Percentiles rank a stretch among this genome's conserved stretches.
Conservation (phyloP, 1,284 basidiomycete species). For the Amylostereum areolatum region DNA sequence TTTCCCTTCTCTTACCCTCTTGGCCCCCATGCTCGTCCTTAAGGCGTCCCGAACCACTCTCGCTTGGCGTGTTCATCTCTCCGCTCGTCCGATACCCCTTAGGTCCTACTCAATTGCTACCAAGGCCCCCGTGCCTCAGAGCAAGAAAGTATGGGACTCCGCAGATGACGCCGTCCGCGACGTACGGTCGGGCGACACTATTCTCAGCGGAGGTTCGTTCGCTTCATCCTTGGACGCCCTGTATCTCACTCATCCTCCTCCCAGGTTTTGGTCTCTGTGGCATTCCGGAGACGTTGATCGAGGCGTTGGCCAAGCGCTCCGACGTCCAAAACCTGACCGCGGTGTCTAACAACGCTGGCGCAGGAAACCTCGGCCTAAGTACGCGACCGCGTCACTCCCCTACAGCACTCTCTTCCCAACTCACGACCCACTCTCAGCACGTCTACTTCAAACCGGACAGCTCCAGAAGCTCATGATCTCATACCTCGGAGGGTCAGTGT, state of each 20-base stretch:
- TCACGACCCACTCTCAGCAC: slow-evolving; percentile 41
- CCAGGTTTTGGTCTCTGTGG: slow-evolving; percentile 77
- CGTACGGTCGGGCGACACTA: slow-evolving; percentile 70
- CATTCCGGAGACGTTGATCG: slow-evolving; percentile 80
- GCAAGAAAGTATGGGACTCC: slow-evolving; percentile 75
- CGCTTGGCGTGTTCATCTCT: slow-evolving; percentile 14
- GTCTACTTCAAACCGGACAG: slow-evolving; percentile 70
- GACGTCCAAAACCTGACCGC: slow-evolving; percentile 73
- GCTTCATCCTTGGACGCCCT: background rate
- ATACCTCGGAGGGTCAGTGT: slow-evolving; percentile 73
- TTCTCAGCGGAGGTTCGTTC: slow-evolving; percentile 74
- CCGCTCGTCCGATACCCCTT: slow-evolving; percentile 15
- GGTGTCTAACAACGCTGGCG: slow-evolving; percentile 89
- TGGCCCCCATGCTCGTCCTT: slow-evolving; percentile 19
- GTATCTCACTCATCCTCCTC: slow-evolving; percentile 4
- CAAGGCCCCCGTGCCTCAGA: slow-evolving; percentile 32
- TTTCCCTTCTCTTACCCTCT: background rate
- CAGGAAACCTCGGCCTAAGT: slow-evolving; percentile 76
- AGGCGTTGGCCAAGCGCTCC: slow-evolving; percentile 64
- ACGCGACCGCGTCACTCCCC: slow-evolving; percentile 23
- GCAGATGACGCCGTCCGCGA: slow-evolving; percentile 80
- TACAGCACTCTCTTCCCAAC: slow-evolving; percentile 7
- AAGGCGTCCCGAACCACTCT: slow-evolving; percentile 16
- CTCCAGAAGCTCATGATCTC: slow-evolving; percentile 81
- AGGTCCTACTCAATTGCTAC: slow-evolving; percentile 24